Evolutionary conservation across 345 rosid species (phyloP), one percentile per base, ranked within the genome.

Genomic region (Syzygium oleosum): DNA sequence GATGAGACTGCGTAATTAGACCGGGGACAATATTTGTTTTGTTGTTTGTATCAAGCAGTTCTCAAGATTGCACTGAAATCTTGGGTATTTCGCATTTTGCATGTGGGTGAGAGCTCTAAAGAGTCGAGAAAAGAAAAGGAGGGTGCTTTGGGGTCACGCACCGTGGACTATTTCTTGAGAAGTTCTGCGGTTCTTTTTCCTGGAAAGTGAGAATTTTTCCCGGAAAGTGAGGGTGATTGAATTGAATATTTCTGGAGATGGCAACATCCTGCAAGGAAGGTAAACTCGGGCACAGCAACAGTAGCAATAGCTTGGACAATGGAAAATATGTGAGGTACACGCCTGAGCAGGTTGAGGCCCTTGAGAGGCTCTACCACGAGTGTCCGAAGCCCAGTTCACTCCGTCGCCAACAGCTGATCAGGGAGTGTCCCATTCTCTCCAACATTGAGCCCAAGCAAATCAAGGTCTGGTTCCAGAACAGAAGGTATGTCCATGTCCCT

Each of bases 341-440:
- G 78, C 98, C 98, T 93, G 99, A 98, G 93, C 99, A 98, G 94
- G 99, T 98, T 88, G 99, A 98, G 91, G 99, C 99, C 85, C 97
- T 98, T 85, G 99, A 98, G 95, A 97, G 99, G 95, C 96, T 98
- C 85, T 98, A 98, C 91, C 99, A 96, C 88, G 99, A 98, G 6
- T 98, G 99, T 90, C 99, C 99, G 79, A 98, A 98, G 88, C 99
- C 99, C 80, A 98, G 99, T 91, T 98, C 99, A 49, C 94, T 98
- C 89, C 99, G 99, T 87, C 97, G 99, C 88, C 99, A 97, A 86
- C 99, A 98, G 94, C 89, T 98, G 88, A 98, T 98, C 55, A 93
- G 99, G 90, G 99, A 98, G 91, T 98, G 99, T 91, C 99, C 99
- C 16, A 98, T 98, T 91, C 99, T 98, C 94, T 98, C 99, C 61